Conservation (phyloP, 257 asterid genomes). For the Solanum etuberosum region DNA sequence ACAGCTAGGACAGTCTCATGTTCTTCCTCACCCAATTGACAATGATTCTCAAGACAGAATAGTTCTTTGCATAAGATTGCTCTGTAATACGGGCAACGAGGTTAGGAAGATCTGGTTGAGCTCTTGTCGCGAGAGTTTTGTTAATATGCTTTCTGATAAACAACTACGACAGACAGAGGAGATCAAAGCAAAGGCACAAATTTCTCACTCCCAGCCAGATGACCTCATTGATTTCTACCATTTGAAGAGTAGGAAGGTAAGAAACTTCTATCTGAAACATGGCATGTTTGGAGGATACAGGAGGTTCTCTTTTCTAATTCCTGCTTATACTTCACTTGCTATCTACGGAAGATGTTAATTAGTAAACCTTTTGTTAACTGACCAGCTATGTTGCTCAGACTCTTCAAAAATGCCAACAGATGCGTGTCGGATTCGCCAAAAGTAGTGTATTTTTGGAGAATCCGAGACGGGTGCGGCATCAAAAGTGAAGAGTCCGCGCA, state of each 20-base stretch:
- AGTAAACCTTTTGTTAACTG: neutral
- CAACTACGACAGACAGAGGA: constrained; percentile 88
- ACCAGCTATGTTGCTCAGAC: no score
- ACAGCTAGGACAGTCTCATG: constrained; percentile 86
- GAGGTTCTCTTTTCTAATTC: neutral
- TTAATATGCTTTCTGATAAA: constrained; percentile 86
- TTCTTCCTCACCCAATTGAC: constrained; percentile 87
- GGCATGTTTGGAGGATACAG: neutral
- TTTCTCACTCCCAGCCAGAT: constrained; percentile 74
- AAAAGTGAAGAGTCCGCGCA: no score
- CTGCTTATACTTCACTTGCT: neutral
- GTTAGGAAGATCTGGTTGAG: constrained; percentile 75
- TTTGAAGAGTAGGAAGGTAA: constrained; percentile 90
- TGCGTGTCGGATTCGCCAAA: no score
- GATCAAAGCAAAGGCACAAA: constrained; percentile 74
- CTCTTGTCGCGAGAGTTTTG: constrained; percentile 87
- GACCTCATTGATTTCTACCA: constrained; percentile 93
- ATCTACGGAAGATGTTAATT: neutral
- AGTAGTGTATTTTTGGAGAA: no score
- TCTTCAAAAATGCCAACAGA: no score
- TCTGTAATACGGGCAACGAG: constrained; percentile 56
- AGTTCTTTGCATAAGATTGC: constrained; percentile 66
- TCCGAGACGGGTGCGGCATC: no score
- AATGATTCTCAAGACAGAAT: constrained; percentile 80
- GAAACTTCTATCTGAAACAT: constrained; percentile 4